Base-by-base conservation (phyloP, 768 basidiomycete species). In the Termitomyces sp. region DNA sequence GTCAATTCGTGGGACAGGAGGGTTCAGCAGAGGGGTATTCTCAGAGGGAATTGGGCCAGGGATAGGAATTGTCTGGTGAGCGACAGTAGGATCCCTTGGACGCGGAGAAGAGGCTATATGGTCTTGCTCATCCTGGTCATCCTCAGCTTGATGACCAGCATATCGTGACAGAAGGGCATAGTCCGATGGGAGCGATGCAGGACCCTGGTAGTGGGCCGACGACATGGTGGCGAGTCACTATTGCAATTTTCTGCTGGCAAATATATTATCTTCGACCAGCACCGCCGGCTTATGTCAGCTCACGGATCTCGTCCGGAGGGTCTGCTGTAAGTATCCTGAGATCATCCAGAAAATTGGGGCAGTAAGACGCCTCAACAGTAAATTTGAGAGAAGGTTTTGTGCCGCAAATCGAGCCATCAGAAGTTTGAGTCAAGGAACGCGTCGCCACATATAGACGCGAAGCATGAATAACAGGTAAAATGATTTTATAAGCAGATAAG, bases 151-250 rank as follows among this genome's bases (percentile, higher is more conserved):
- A 47, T 69, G 59, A 26, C 72, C 73, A 7, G 77, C 76, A 64
- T 76, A 82, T 10, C 77, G 77, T 32, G 85, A 82, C 12, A 88
- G 70, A 36, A 86, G 74, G 4, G 85, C 85, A 61, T 87, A 85
- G 71, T 88, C 87, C 1, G 86, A 82, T 13, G 84, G 83, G 18
- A 88, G 69, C 2, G 86, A 87, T 7, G 80, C 79, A 10, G 86
- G 79, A 1, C 77, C 75, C 64, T 81, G 79, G 33, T 81, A 78
- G 63, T 85, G 83, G 6, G 79, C 81, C 28, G 79, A 83, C 12
- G 59, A 60, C 62, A 63, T 63, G 38, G 36, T 8, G 32, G 43
- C 47, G 42, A 22, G 38, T 35, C 28, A 22, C n/a, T n/a, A n/a
- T n/a, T n/a, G 33, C 22, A 60, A 59, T 55, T 54, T 59, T 59